A percentile compares a stretch with the other conserved stretches of the same genome.
phyloP scores from a whole-genome alignment of 2,329 filamentous ascomycete species.

The Botrytis pseudocinerea region DNA sequence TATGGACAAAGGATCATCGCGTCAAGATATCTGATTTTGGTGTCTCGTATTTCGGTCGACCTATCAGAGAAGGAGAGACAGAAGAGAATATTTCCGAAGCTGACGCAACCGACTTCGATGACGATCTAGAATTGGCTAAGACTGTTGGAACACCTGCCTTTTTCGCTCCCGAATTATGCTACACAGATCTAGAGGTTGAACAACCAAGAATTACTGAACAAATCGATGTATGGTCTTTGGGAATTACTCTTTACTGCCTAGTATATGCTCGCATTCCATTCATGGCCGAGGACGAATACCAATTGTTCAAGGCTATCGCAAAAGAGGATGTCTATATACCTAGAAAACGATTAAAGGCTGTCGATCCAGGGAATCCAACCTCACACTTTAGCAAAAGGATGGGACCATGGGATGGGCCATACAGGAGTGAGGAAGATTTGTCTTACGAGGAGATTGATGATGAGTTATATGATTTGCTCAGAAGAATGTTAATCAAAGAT shows the following conservation, averaged over 20 bases:
- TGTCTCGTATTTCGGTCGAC: constrained; percentile 92
- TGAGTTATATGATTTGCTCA: constrained; percentile 74
- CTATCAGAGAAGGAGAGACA: constrained; percentile 77
- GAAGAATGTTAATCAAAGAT: constrained; percentile 82
- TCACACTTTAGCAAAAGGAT: constrained; percentile 56
- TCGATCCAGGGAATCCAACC: constrained; percentile 60
- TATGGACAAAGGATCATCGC: constrained; percentile 80
- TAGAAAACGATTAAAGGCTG: constrained; percentile 74
- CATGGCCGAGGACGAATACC: constrained; percentile 85
- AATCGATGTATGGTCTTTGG: constrained; percentile 96
- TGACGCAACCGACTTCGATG: constrained; percentile 83
- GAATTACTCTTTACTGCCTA: constrained; percentile 93
- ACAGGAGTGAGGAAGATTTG: constrained; percentile 74
- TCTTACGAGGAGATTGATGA: constrained; percentile 85
- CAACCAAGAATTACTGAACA: constrained; percentile 83
- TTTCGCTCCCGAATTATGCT: constrained; percentile 94
- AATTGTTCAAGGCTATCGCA: constrained; percentile 88
- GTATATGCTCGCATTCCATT: constrained; percentile 94
- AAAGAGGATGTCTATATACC: constrained; percentile 93
- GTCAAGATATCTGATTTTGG: constrained; percentile 99
- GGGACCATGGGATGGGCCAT: constrained; percentile 54
- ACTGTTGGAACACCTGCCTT: constrained; percentile 97
- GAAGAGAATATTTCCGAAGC: constrained; percentile 75
- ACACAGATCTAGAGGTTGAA: constrained; percentile 70
- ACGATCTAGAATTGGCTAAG: constrained; percentile 95